Percentiles rank a stretch among this genome's conserved stretches.
Evolutionary conservation across 495 filamentous ascomycete species (phyloP).

Genomic region (Annulohypoxylon stygium): DNA sequence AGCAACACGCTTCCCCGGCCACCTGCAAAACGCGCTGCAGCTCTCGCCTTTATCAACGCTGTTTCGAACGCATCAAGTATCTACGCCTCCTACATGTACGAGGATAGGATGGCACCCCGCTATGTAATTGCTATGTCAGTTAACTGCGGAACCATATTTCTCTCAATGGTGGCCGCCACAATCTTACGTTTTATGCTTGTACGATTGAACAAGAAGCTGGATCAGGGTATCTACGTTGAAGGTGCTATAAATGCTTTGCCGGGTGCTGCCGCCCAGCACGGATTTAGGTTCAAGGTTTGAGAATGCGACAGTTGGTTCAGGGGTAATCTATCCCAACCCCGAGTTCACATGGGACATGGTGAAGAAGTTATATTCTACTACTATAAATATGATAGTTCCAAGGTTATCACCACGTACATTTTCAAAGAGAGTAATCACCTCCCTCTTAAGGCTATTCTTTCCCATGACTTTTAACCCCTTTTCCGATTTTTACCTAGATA

Average conservation of each 20-base stretch:
- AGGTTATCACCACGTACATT: not conserved
- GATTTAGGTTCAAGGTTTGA: slow-evolving; percentile 73
- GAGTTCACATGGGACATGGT: no score
- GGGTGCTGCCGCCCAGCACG: slow-evolving; percentile 67
- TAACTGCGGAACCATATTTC: slow-evolving; percentile 74
- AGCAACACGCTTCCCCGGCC: slow-evolving; percentile 84
- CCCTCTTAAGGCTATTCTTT: not conserved
- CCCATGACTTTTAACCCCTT: not conserved
- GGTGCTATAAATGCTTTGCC: slow-evolving; percentile 65
- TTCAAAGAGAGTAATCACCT: not conserved
- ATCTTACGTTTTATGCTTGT: slow-evolving; percentile 74
- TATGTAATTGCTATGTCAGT: slow-evolving; percentile 79
- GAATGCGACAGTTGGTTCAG: not conserved
- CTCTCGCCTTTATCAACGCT: slow-evolving; percentile 84
- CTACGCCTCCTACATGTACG: slow-evolving; percentile 79
- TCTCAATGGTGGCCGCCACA: slow-evolving; percentile 76
- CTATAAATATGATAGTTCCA: no score
- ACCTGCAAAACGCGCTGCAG: slow-evolving; percentile 85
- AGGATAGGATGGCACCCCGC: slow-evolving; percentile 56
- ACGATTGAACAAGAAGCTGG: slow-evolving; percentile 79
- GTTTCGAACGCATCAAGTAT: slow-evolving; percentile 80
- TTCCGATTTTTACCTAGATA: not conserved
- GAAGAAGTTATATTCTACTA: no score
- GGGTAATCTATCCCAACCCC: no score
- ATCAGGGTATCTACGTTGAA: slow-evolving; percentile 63